Conservation (phyloP, 345 rosid genomes). For the Lagerstroemia speciosa region DNA sequence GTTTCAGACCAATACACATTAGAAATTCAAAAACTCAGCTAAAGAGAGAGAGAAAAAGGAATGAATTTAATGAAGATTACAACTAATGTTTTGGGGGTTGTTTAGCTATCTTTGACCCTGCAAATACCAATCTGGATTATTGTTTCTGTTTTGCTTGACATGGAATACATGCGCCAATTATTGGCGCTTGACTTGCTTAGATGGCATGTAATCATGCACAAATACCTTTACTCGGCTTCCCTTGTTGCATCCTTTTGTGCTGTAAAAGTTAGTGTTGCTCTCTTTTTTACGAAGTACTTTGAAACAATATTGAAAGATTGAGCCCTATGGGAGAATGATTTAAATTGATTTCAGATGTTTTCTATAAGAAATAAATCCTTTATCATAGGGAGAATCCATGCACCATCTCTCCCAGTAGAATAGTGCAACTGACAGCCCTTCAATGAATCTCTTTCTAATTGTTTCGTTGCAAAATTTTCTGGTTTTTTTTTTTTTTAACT, state of each 20-base stretch:
- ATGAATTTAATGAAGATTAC: too few relatives aligned
- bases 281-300: background rate
- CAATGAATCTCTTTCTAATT: background rate
- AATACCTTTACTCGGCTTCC: background rate
- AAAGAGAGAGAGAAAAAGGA: background rate
- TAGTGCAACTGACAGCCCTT: background rate
- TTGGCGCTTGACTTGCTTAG: background rate
- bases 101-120: too few relatives aligned
- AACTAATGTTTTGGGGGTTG: too few relatives aligned
- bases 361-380: background rate
- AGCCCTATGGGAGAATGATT: too few relatives aligned
- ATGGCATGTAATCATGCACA: background rate
- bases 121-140: background rate
- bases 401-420: background rate
- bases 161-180: background rate
- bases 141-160: background rate
- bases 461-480: background rate
- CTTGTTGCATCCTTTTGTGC: background rate
- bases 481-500: too few relatives aligned
- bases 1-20: background rate
- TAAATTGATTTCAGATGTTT: background rate
- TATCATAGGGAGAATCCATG: background rate
- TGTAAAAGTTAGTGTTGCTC: background rate
- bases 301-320: background rate
- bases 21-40: background rate